These are phyloP conservation scores for Phialophora chinensis DNA, from an alignment of 2,329 filamentous ascomycete species.

Conservation along the genomic window DNA sequence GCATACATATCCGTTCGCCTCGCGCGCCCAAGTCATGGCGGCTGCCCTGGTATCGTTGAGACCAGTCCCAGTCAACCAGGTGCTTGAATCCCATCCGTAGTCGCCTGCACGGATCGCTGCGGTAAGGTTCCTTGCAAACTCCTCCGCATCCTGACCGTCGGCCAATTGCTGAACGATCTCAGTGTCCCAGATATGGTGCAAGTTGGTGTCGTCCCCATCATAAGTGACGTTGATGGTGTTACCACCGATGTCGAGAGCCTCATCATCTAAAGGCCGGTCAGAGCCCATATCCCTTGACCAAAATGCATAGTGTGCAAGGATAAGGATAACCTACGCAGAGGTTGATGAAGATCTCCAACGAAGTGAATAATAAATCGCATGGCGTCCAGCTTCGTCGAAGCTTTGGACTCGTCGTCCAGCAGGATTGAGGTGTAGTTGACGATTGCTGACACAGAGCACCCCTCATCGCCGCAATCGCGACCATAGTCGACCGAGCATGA, in stretches of 20 bases:
- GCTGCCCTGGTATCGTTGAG: conserved; percentile 42
- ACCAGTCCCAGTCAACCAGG: conserved; percentile 18
- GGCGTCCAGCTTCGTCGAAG: conserved; percentile 45
- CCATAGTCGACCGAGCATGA: conserved; percentile 39
- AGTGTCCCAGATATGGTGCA: conserved; percentile 76
- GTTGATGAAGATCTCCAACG: conserved; percentile 76
- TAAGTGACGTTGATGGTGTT: conserved; percentile 74
- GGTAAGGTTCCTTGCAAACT: conserved; percentile 64
- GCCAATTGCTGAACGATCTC: conserved; percentile 53
- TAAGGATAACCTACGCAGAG: conserved; percentile 56
- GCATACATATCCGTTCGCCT: conserved; percentile 68
- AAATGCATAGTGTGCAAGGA: background rate
- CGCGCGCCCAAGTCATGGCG: conserved; percentile 61
- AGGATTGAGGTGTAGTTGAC: conserved; percentile 55
- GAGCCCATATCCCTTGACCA: background rate
- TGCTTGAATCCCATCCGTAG: conserved; percentile 27
- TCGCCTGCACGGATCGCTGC: conserved; percentile 48
- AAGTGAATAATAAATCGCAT: conserved; percentile 59
- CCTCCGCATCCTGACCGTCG: conserved; percentile 51
- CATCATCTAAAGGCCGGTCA: conserved; percentile 46
- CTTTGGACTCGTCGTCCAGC: conserved; percentile 44
- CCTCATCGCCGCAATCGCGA: conserved; percentile 57
- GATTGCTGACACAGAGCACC: conserved; percentile 60
- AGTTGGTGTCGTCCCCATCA: conserved; percentile 62
- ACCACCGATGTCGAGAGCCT: conserved; percentile 67